A percentile compares a stretch with the other conserved stretches of the same genome.
Conservation (phyloP, 805 yeast genomes). For the Kurtzmaniella cleridarum region DNA sequence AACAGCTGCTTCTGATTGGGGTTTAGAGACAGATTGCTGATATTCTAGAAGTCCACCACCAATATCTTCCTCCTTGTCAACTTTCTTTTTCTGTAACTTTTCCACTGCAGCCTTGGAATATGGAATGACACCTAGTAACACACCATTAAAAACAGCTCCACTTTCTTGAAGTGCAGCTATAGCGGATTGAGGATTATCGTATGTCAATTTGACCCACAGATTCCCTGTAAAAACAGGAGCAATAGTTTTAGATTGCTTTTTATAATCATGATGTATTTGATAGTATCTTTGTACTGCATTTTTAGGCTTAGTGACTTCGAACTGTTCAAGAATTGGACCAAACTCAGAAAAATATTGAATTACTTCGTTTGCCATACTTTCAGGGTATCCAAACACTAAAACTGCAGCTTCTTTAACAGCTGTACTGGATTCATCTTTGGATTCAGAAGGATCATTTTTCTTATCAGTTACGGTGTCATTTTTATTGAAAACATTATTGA, state of each 20-base stretch:
- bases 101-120: slow-evolving; percentile 58
- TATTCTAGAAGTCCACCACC: slow-evolving; percentile 27
- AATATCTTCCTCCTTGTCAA: slow-evolving; percentile 42
- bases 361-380: slow-evolving; percentile 59
- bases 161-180: slow-evolving; percentile 80
- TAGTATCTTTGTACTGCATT: slow-evolving; percentile 6
- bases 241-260: slow-evolving; percentile 8
- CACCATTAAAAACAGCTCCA: slow-evolving; percentile 65
- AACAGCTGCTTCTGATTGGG: neutral
- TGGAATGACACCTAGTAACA: slow-evolving; percentile 63
- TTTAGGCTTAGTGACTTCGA: slow-evolving; percentile 33
- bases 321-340: slow-evolving; percentile 76
- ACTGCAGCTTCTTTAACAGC: slow-evolving; percentile 55
- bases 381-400: slow-evolving; percentile 85
- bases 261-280: slow-evolving; percentile 4
- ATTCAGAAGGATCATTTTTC: slow-evolving; percentile 4
- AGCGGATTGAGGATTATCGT: slow-evolving; percentile 68
- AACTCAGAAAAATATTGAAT: slow-evolving; percentile 71
- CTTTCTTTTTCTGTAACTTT: slow-evolving; percentile 44
- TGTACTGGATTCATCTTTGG: slow-evolving; percentile 4
- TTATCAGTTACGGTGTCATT: slow-evolving; percentile 14
- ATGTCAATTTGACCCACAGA: slow-evolving; percentile 90
- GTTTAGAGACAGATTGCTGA: neutral
- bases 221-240: slow-evolving; percentile 78
- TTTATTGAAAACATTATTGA: slow-evolving; percentile 41